Percentiles rank a stretch among this genome's conserved stretches.
These are phyloP conservation scores for Ambrosiella beaveri DNA, from an alignment of 2,329 filamentous ascomycete species.

Conservation along the genomic window DNA sequence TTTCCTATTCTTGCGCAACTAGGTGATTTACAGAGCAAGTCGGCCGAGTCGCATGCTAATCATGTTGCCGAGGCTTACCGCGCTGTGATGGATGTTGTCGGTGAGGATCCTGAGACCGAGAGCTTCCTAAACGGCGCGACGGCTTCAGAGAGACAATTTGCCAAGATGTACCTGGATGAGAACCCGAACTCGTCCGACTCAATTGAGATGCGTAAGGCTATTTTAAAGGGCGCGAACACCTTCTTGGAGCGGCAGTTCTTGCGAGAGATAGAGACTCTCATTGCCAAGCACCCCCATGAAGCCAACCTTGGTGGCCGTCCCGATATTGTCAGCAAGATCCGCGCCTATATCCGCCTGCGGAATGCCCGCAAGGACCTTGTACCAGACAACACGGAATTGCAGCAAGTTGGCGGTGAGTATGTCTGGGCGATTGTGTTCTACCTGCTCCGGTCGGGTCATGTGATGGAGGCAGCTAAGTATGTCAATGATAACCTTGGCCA, in stretches of 20 bases:
- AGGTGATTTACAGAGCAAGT: constrained; percentile 51
- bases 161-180: constrained; percentile 60
- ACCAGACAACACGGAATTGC: constrained; percentile 62
- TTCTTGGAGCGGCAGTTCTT: constrained; percentile 74
- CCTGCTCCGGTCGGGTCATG: constrained; percentile 67
- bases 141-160: constrained; percentile 60
- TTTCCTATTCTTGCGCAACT: constrained; percentile 66
- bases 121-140: constrained; percentile 43
- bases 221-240: constrained; percentile 60
- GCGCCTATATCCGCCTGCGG: constrained; percentile 75
- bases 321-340: constrained; percentile 75
- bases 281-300: constrained; percentile 71
- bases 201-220: constrained; percentile 55
- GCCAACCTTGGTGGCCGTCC: constrained; percentile 81
- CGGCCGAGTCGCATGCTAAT: constrained; percentile 51
- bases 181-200: constrained; percentile 45
- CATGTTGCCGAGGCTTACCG: constrained; percentile 70
- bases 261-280: constrained; percentile 55
- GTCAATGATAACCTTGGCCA: constrained; percentile 61
- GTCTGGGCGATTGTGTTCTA: constrained; percentile 93
- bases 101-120: constrained; percentile 47
- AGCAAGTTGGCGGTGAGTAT: constrained; percentile 64
- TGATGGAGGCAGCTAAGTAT: constrained; percentile 71
- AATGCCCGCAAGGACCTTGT: constrained; percentile 68
- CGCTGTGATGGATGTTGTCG: constrained; percentile 62